Conservation (phyloP, 1,284 basidiomycete genomes). For the Cutaneotrichosporon cyanovorans region DNA sequence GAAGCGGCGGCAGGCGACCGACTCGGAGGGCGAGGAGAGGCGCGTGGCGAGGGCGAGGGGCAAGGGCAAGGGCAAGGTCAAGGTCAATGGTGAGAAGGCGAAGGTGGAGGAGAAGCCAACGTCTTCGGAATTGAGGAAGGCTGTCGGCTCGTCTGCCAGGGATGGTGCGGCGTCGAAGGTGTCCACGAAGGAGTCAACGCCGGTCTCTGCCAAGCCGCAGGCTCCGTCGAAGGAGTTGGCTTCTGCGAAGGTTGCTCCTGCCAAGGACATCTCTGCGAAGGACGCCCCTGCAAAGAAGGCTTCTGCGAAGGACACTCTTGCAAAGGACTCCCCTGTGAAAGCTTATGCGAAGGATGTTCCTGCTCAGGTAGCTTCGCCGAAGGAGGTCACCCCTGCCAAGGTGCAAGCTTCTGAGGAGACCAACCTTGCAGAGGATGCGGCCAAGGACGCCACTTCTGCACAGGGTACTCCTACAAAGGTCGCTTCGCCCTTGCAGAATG, state of each 20-base stretch:
- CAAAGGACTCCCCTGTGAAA: too few relatives aligned
- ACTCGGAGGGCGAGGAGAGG: slow-evolving; percentile 1
- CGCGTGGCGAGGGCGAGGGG: neutral
- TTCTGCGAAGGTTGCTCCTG: slow-evolving; percentile 17
- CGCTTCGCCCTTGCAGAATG: neutral
- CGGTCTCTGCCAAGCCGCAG: neutral
- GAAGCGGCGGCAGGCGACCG: neutral
- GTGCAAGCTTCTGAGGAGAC: neutral
- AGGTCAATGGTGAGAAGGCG: slow-evolving; percentile 1
- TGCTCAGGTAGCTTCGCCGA: too few relatives aligned
- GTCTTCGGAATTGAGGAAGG: neutral
- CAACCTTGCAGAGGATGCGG: slow-evolving; percentile 15
- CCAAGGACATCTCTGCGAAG: slow-evolving; percentile 17
- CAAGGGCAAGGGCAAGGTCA: slow-evolving; percentile 1
- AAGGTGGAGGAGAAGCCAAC: neutral
- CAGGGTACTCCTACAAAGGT: too few relatives aligned
- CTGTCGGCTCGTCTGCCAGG: neutral
- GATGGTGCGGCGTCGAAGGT: neutral
- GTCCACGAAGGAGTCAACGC: neutral
- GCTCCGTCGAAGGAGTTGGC: slow-evolving; percentile 1
- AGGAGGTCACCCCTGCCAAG: neutral
- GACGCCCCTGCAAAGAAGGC: too few relatives aligned
- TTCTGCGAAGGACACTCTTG: too few relatives aligned
- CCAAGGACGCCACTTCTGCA: slow-evolving; percentile 17
- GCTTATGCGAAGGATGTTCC: too few relatives aligned